Evolutionary conservation across 2,329 filamentous ascomycete genomes (phyloP).

Genomic region (Alternaria sp.): DNA sequence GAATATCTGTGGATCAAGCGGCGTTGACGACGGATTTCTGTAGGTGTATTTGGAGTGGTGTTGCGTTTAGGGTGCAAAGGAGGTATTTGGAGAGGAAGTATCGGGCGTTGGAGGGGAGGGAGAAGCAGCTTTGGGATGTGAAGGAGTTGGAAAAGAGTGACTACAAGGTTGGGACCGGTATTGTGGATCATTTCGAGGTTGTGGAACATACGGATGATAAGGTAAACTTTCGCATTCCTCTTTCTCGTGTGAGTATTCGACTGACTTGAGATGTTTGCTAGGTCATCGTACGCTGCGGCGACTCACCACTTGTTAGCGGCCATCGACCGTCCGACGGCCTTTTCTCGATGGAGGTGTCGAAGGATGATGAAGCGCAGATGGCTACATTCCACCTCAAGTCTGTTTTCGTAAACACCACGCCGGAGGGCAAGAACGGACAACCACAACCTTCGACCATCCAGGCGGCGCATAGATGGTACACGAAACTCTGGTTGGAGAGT

Average conservation of each 20-base stretch:
- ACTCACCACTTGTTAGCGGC: slow-evolving; percentile 44
- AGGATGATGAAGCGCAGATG: slow-evolving; percentile 46
- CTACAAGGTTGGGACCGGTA: slow-evolving; percentile 49
- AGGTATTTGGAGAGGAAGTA: slow-evolving; percentile 50
- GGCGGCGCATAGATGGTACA: slow-evolving; percentile 48
- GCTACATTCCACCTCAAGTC: slow-evolving; percentile 54
- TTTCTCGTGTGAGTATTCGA: background rate
- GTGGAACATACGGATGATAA: slow-evolving; percentile 47
- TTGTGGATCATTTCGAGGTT: slow-evolving; percentile 56
- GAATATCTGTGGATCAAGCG: slow-evolving; percentile 38
- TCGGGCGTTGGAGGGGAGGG: slow-evolving; percentile 41
- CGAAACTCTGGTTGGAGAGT: slow-evolving; percentile 55
- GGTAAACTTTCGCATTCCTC: slow-evolving; percentile 33
- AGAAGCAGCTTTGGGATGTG: slow-evolving; percentile 48
- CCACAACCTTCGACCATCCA: slow-evolving; percentile 45
- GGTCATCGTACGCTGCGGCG: slow-evolving; percentile 53
- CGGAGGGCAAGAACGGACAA: slow-evolving; percentile 41
- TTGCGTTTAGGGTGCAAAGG: slow-evolving; percentile 50
- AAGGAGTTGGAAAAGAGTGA: slow-evolving; percentile 44
- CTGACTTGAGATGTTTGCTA: slow-evolving; percentile 24
- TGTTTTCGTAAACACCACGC: slow-evolving; percentile 51
- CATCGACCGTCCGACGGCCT: slow-evolving; percentile 48
- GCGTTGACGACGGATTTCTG: slow-evolving; percentile 51
- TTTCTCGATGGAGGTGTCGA: slow-evolving; percentile 53
- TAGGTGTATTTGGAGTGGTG: slow-evolving; percentile 50